Percentiles rank a stretch among this genome's conserved stretches.
These are phyloP conservation scores for Zostera marina DNA, from an alignment of 116 monocot species.

Conservation along the genomic window DNA sequence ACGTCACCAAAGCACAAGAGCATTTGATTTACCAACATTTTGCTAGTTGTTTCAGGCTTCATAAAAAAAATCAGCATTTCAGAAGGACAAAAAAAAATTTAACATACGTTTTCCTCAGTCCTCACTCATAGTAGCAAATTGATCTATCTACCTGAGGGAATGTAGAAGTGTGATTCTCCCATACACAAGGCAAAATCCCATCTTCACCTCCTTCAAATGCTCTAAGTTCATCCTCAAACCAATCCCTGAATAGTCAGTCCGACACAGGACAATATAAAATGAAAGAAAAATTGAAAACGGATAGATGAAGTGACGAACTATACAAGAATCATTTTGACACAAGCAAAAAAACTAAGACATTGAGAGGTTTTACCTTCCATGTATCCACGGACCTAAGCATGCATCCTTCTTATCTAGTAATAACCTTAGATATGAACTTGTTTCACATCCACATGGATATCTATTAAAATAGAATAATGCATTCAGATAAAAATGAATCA, in stretches of 20 bases:
- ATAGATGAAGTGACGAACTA: background rate
- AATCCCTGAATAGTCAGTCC: slow-evolving; percentile 39
- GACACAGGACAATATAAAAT: background rate
- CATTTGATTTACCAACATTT: slow-evolving; percentile 88
- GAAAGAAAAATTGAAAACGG: background rate
- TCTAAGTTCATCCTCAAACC: slow-evolving; percentile 96
- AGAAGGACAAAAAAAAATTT: background rate
- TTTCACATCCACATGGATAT: slow-evolving; percentile 62
- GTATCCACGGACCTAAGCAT: slow-evolving; percentile 90
- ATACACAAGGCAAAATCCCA: slow-evolving; percentile 83
- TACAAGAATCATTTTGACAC: background rate
- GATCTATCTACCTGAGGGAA: slow-evolving; percentile 75
- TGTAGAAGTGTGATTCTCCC: slow-evolving; percentile 60
- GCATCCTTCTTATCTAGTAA: slow-evolving; percentile 91
- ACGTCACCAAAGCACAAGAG: slow-evolving; percentile 73
- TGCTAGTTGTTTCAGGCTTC: slow-evolving; percentile 67
- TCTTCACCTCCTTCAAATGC: slow-evolving; percentile 90
- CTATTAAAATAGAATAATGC: slow-evolving; percentile 15
- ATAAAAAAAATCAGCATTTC: slow-evolving; percentile 4
- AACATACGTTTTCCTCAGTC: background rate
- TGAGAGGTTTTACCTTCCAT: slow-evolving; percentile 54
- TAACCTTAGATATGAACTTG: slow-evolving; percentile 78
- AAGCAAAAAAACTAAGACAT: background rate
- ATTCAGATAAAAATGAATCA: too few relatives aligned
- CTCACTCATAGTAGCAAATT: background rate